These are phyloP conservation scores for Pythium myriotylum DNA, from an alignment of 352 stramenopile species.

Conservation along the genomic window DNA sequence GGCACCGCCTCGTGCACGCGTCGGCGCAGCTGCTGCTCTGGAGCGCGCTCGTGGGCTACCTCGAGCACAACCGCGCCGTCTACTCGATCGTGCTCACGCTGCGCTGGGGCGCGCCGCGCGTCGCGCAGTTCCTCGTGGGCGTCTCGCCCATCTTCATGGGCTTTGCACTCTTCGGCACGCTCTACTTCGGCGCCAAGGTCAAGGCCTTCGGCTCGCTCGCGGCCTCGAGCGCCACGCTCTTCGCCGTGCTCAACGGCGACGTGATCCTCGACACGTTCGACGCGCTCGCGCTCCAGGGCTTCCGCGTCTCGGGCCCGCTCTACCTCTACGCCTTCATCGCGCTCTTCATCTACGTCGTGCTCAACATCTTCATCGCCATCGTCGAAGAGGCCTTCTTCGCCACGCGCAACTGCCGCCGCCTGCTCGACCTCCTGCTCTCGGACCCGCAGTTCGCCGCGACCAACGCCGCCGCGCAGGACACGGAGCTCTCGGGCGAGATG, in stretches of 20 bases:
- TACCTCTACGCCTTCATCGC: slow-evolving; percentile 91
- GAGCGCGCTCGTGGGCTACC: slow-evolving; percentile 81
- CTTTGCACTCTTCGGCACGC: slow-evolving; percentile 88
- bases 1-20: slow-evolving; percentile 73
- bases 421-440: slow-evolving; percentile 61
- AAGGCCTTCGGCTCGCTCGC: slow-evolving; percentile 73
- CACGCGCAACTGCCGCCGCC: slow-evolving; percentile 63
- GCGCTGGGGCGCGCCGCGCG: slow-evolving; percentile 72
- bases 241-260: slow-evolving; percentile 91
- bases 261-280: slow-evolving; percentile 92
- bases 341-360: slow-evolving; percentile 93
- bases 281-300: slow-evolving; percentile 72
- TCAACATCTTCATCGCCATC: slow-evolving; percentile 93
- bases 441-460: slow-evolving; percentile 38
- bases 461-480: not conserved
- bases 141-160: slow-evolving; percentile 89
- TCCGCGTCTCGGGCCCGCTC: slow-evolving; percentile 64
- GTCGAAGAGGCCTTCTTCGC: slow-evolving; percentile 92
- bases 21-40: slow-evolving; percentile 80
- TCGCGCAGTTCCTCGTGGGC: slow-evolving; percentile 87
- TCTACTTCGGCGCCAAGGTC: slow-evolving; percentile 87
- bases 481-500: slow-evolving; percentile 48
- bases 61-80: slow-evolving; percentile 86
- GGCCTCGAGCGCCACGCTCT: slow-evolving; percentile 81
- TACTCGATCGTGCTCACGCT: slow-evolving; percentile 93